phyloP scores from a whole-genome alignment of 2,329 filamentous ascomycete genomes.

The Fusarium agapanthi region DNA sequence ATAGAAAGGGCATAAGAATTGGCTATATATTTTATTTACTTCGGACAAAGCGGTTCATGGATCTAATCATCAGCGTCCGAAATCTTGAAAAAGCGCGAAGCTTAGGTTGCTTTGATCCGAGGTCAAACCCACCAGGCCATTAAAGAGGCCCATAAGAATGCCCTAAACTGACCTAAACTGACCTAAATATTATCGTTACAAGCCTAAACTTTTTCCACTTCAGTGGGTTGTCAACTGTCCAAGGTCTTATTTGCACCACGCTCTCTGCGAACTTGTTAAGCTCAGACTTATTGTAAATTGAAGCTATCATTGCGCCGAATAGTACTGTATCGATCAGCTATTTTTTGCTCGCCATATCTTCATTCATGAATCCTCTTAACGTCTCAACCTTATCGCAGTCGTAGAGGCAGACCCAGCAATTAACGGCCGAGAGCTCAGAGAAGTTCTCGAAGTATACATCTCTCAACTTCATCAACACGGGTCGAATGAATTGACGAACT shows the following conservation, averaged over 20 bases:
- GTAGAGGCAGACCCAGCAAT: too few relatives aligned
- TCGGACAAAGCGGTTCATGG: too few relatives aligned
- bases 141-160: background rate
- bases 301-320: background rate
- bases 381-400: too few relatives aligned
- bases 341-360: background rate
- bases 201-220: too few relatives aligned
- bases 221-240: too few relatives aligned
- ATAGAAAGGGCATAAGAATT: background rate
- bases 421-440: too few relatives aligned
- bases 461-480: too few relatives aligned
- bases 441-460: too few relatives aligned
- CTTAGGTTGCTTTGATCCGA: too few relatives aligned
- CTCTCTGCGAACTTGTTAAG: background rate
- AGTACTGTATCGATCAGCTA: too few relatives aligned
- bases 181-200: background rate
- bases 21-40: background rate
- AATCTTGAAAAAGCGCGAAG: background rate
- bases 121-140: background rate
- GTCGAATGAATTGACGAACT: background rate
- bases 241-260: background rate
- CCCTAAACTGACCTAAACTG: background rate
- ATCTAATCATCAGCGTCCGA: background rate
- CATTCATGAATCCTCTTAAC: background rate
- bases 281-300: background rate